phyloP scores from a whole-genome alignment of 202 grass and related monocot species.

The Schoenoplectus triqueter region DNA sequence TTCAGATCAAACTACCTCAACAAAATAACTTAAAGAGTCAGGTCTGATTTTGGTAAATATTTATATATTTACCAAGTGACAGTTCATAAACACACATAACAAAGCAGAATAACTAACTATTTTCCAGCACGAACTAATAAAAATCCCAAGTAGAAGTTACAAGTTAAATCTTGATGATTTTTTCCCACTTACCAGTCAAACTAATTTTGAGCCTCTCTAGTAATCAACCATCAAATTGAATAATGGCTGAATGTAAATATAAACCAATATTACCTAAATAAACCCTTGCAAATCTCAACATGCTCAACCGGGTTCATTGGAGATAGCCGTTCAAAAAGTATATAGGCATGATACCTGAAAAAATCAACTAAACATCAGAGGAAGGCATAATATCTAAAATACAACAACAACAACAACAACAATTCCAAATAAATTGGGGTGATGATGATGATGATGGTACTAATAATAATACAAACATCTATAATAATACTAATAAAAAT shows the following conservation, averaged over 20 bases:
- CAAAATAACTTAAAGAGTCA: not conserved
- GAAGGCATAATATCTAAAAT: not conserved
- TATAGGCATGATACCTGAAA: slow-evolving; percentile 80
- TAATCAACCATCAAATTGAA: slow-evolving; percentile 4
- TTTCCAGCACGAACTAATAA: slow-evolving; percentile 6
- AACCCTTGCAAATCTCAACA: slow-evolving; percentile 70
- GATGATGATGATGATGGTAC: too few relatives aligned
- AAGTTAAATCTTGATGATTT: not conserved
- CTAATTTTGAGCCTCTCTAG: not conserved
- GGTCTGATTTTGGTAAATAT: not conserved
- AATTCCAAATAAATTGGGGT: too few relatives aligned
- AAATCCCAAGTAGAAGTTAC: not conserved
- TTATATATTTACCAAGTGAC: not conserved
- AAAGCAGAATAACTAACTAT: not conserved
- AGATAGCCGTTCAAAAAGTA: slow-evolving; percentile 83
- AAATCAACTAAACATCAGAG: slow-evolving; percentile 16
- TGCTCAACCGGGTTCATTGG: slow-evolving; percentile 91
- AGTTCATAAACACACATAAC: not conserved
- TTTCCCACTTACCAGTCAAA: not conserved
- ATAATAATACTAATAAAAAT: too few relatives aligned
- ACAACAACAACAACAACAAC: not conserved
- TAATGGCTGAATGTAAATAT: slow-evolving; percentile 23
- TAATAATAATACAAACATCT: too few relatives aligned
- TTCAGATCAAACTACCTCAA: not conserved
- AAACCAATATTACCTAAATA: slow-evolving; percentile 72